Evolutionary conservation across 2,329 filamentous ascomycete species (phyloP).

Genomic region (Scedosporium minutisporum): DNA sequence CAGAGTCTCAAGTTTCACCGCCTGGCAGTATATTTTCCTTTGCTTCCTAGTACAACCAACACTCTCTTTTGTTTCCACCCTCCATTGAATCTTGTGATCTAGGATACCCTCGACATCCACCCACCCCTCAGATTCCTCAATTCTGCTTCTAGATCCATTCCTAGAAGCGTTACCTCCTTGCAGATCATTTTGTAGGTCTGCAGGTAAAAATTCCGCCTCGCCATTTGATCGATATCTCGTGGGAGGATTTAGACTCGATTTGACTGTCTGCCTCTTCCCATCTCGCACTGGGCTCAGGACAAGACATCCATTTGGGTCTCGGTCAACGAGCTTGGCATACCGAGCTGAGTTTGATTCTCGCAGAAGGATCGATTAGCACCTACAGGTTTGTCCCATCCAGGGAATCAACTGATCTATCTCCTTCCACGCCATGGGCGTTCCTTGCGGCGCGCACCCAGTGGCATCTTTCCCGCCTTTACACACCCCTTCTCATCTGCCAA

Average conservation of each 20-base stretch:
- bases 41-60: neutral
- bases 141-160: neutral
- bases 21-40: conserved; percentile 4
- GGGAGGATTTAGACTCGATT: neutral
- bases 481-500: neutral
- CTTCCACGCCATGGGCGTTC: neutral
- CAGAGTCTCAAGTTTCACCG: neutral
- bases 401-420: neutral
- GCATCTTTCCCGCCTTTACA: neutral
- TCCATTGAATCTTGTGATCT: neutral
- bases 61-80: neutral
- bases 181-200: neutral
- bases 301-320: neutral
- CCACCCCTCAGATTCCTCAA: neutral
- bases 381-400: neutral
- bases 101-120: neutral
- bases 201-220: neutral
- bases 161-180: neutral
- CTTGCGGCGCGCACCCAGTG: too few relatives aligned
- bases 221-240: neutral
- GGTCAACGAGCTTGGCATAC: neutral
- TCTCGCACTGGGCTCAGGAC: neutral
- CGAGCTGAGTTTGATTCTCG: neutral
- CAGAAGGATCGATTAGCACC: neutral
- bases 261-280: neutral